Base-by-base conservation (phyloP, 169 alveolate species). In the Eimeria sp. region DNA sequence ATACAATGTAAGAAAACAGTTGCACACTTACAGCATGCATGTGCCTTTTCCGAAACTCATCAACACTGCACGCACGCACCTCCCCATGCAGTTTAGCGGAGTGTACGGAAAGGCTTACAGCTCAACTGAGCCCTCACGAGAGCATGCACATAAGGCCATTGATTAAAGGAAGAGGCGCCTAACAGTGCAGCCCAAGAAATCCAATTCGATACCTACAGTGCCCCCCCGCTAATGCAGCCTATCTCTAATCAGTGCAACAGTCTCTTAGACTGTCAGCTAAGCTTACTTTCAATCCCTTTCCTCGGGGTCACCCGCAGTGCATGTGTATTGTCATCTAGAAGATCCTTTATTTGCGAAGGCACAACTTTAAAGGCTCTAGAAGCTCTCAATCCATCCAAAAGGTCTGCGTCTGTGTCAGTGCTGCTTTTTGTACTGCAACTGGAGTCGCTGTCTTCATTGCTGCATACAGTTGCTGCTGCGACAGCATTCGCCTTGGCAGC, bases 231-330 rank as follows among this genome's bases (percentile, higher is more conserved):
- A 18, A 25, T 13, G 18, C 40, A 73, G 25, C 54, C 57, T 16
- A 30, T 73, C 11, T 18, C 2, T 40, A 16, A 20, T 34, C 54
- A 2, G n/a, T 14, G 13, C 18, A 40, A 3, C 70, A 16, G 43
- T 14, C 49, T 45, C 10, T 14, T 70, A 30, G 0, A 20, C 20
- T 14, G 27, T 34, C 40, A 2, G 20, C 18, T 5, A 25, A n/a
- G 40, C 67, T 47, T 83, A 90, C 95, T 90, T 54, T 92, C 95
- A 43, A 92, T 92, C 25, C 95, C 95, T 47, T 57, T 80, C 86
- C 63, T 83, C 2, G 95, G 95, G 47, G 95, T 92, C 34, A 92
- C 84, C n/a, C 95, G 90, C 57, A 92, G 70, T 22, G 95, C 95
- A 51, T 92, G 95, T 13, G 95, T 75, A 57, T 92, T 92, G 73